A percentile compares a stretch with the other conserved stretches of the same genome.
phyloP scores from a whole-genome alignment of 495 filamentous ascomycete genomes.

The Aspergillus sclerotioniger region DNA sequence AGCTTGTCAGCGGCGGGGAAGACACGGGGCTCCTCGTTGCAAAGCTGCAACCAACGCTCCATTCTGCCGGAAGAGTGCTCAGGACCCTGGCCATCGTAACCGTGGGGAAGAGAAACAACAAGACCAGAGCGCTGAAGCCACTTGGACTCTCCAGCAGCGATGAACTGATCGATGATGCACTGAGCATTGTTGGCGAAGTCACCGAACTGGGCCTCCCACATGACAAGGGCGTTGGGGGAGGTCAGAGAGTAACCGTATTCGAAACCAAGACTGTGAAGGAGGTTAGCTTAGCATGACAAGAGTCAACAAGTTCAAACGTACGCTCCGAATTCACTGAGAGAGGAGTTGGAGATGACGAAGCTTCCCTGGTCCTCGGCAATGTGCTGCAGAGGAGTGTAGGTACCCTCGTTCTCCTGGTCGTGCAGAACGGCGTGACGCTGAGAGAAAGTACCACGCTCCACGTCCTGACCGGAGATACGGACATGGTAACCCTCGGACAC shows the following conservation, averaged over 20 bases:
- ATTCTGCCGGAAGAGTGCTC: conserved; percentile 98
- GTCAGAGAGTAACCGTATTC: conserved; percentile 98
- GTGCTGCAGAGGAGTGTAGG: conserved; percentile 89
- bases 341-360: conserved; percentile 97
- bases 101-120: conserved; percentile 91
- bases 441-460: conserved; percentile 99
- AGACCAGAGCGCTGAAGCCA: conserved; percentile 97
- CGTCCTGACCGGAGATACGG: conserved; percentile 95
- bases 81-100: conserved; percentile 96
- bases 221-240: conserved; percentile 92
- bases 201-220: conserved; percentile 99
- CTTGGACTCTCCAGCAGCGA: conserved; percentile 95
- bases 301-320: conserved; percentile 35
- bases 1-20: conserved; percentile 86
- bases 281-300: conserved; percentile 21
- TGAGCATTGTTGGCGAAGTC: conserved; percentile 99
- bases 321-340: conserved; percentile 89
- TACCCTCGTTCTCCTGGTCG: conserved; percentile 90
- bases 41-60: conserved; percentile 95
- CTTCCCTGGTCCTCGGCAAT: conserved; percentile 84
- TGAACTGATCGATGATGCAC: conserved; percentile 98
- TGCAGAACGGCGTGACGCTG: conserved; percentile 96
- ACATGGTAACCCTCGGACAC: conserved; percentile 93
- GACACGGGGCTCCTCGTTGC: conserved; percentile 93
- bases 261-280: conserved; percentile 69